phyloP scores from a whole-genome alignment of 306 rosid genomes.

The Lathyrus tuberosus region DNA sequence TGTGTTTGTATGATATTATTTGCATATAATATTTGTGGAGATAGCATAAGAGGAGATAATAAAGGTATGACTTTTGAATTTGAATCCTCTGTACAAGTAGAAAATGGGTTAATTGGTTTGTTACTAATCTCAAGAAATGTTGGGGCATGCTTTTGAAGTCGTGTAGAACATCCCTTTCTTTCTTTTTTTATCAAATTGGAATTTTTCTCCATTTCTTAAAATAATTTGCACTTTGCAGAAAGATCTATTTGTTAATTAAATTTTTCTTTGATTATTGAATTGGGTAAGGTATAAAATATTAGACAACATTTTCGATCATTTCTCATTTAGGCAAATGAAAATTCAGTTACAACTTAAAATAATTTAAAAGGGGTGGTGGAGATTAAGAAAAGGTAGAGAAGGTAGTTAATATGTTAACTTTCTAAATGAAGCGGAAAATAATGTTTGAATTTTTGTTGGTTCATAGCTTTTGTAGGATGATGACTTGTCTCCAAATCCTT shows the following conservation, averaged over 20 bases:
- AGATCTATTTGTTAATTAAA: background rate
- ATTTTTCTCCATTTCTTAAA: slow-evolving; percentile 39
- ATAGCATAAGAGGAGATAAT: slow-evolving; percentile 57
- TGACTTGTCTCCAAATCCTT: slow-evolving; percentile 3
- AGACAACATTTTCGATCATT: background rate
- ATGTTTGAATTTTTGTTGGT: slow-evolving; percentile 15
- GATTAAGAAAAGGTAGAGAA: slow-evolving; percentile 16
- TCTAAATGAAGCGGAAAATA: background rate
- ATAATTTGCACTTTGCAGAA: background rate
- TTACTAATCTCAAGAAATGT: slow-evolving; percentile 50
- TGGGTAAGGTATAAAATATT: background rate
- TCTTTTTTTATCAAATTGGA: background rate
- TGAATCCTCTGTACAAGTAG: background rate
- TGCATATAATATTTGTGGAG: slow-evolving; percentile 45
- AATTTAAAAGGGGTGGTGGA: slow-evolving; percentile 21
- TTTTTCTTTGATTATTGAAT: background rate
- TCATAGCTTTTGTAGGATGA: slow-evolving; percentile 16
- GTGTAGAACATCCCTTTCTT: slow-evolving; percentile 45
- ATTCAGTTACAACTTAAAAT: slow-evolving; percentile 10
- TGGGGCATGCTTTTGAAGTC: slow-evolving; percentile 72
- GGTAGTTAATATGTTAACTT: background rate
- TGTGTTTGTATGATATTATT: slow-evolving; percentile 28
- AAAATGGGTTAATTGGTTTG: slow-evolving; percentile 31
- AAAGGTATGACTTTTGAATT: slow-evolving; percentile 66
- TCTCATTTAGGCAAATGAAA: background rate